Conservation (phyloP, 441 rosid genomes). For the Geranium incanum region DNA sequence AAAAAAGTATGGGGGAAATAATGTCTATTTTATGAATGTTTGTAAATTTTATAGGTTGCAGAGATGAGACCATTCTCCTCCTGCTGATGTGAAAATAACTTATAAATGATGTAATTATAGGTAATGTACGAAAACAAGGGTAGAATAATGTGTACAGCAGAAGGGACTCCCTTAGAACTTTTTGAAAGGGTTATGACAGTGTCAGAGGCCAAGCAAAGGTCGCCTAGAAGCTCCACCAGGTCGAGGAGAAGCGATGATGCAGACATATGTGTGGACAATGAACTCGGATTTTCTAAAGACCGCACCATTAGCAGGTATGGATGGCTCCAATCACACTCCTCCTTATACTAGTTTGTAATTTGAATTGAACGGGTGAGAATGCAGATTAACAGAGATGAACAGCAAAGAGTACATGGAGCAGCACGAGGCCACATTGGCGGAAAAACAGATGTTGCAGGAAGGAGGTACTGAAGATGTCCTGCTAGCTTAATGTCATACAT, state of each 20-base stretch:
- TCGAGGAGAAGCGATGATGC: conserved; percentile 68
- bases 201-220: conserved; percentile 63
- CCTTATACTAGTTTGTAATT: not conserved
- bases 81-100: too few relatives aligned
- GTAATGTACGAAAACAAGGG: conserved; percentile 91
- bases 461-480: not conserved
- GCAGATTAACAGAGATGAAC: conserved; percentile 89
- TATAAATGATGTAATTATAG: conserved; percentile 28
- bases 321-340: too few relatives aligned
- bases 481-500: not conserved
- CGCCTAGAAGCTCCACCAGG: conserved; percentile 80
- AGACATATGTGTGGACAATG: conserved; percentile 88
- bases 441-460: conserved; percentile 24
- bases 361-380: not conserved
- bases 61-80: too few relatives aligned
- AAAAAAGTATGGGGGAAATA: too few relatives aligned
- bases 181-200: conserved; percentile 60
- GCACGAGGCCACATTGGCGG: conserved; percentile 35
- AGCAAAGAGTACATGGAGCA: conserved; percentile 87
- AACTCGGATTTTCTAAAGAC: conserved; percentile 86
- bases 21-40: too few relatives aligned
- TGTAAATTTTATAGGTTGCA: too few relatives aligned
- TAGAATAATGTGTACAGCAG: conserved; percentile 81
- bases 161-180: conserved; percentile 71
- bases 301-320: conserved; percentile 87